Conservation (phyloP, 1,284 basidiomycete species). For the Austroboletus novae-zelandiae region DNA sequence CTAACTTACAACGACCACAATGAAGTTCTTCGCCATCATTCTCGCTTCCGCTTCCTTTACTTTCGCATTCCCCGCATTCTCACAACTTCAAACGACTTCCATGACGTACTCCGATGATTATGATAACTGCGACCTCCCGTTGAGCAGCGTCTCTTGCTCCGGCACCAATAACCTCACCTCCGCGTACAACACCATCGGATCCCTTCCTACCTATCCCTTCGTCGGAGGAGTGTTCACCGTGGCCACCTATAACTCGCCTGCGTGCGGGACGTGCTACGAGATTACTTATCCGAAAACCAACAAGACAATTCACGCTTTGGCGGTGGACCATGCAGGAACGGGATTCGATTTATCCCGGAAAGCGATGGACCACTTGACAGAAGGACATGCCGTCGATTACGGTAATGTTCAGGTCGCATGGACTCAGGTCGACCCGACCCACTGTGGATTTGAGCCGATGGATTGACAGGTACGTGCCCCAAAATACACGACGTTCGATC, state of each 20-base stretch:
- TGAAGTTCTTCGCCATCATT: neutral
- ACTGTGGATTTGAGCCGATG: neutral
- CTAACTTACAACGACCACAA: neutral
- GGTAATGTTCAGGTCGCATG: neutral
- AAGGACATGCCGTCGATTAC: neutral
- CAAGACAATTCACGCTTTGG: neutral
- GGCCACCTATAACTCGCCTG: neutral
- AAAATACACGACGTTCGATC: too few relatives aligned
- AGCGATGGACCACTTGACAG: constrained; percentile 48
- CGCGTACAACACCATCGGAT: constrained; percentile 39
- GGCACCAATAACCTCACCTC: constrained; percentile 47
- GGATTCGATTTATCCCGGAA: constrained; percentile 37
- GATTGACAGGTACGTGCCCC: too few relatives aligned
- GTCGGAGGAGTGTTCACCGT: constrained; percentile 44
- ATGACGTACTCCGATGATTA: neutral
- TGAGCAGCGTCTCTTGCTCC: constrained; percentile 44
- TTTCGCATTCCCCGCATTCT: neutral
- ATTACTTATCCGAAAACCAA: neutral
- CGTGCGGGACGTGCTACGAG: neutral
- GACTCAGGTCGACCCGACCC: neutral
- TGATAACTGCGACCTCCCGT: constrained; percentile 19
- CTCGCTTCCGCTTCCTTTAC: neutral
- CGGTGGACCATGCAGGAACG: constrained; percentile 32
- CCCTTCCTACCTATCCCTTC: constrained; percentile 42
- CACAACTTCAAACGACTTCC: neutral